These are phyloP conservation scores for Ustilago loliicola DNA, from an alignment of 1,284 basidiomycete species.

Conservation along the genomic window DNA sequence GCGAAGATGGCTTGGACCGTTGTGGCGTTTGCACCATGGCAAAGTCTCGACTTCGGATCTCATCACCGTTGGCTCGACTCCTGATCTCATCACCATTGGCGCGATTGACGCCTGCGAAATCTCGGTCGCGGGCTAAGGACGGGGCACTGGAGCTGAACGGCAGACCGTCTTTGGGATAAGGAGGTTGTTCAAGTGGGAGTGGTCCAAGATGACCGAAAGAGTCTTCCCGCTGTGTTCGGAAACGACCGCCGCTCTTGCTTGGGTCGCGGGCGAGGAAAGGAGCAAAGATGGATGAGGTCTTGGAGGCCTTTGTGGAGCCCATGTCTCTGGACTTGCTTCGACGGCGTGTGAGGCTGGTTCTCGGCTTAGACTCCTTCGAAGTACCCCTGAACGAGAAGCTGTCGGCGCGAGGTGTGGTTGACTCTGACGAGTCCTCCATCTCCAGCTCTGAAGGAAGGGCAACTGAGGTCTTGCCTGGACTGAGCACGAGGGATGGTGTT, in stretches of 20 bases:
- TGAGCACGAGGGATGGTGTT: slow-evolving; percentile 6
- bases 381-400: slow-evolving; percentile 22
- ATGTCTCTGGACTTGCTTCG: slow-evolving; percentile 41
- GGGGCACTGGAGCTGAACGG: slow-evolving; percentile 36
- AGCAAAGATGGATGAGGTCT: slow-evolving; percentile 40
- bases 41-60: slow-evolving; percentile 23
- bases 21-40: not conserved
- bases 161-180: slow-evolving; percentile 23
- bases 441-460: slow-evolving; percentile 26
- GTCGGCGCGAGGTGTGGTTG: slow-evolving; percentile 19
- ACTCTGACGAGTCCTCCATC: slow-evolving; percentile 13
- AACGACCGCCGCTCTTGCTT: slow-evolving; percentile 11
- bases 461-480: slow-evolving; percentile 20
- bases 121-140: slow-evolving; percentile 19
- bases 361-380: slow-evolving; percentile 16
- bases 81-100: slow-evolving; percentile 4
- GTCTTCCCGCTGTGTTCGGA: slow-evolving; percentile 19
- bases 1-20: not conserved
- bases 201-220: slow-evolving; percentile 44
- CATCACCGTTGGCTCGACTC: slow-evolving; percentile 2
- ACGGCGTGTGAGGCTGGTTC: slow-evolving; percentile 24
- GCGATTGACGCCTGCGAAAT: slow-evolving; percentile 15
- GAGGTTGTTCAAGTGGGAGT: slow-evolving; percentile 23
- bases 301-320: slow-evolving; percentile 12
- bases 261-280: slow-evolving; percentile 47